phyloP scores from a whole-genome alignment of 1,284 basidiomycete genomes.

The Gomphus sp. region DNA sequence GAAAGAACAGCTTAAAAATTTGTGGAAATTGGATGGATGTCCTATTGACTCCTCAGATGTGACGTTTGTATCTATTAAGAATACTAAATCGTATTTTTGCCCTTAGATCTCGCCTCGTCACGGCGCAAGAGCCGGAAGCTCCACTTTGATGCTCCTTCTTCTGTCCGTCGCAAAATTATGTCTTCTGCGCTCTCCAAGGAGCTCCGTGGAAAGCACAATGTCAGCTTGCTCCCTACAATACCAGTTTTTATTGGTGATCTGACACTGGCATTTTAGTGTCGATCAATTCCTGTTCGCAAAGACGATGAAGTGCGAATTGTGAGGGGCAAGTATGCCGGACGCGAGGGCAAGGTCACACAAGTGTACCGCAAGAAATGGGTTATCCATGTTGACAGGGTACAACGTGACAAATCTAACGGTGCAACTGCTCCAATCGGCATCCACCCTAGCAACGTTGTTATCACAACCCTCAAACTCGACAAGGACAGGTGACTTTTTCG shows the following conservation, averaged over 20 bases:
- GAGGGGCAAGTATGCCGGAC: constrained; percentile 93
- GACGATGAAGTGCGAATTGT: constrained; percentile 98
- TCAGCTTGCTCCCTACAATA: constrained; percentile 29
- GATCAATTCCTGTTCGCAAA: constrained; percentile 93
- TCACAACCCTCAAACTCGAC: constrained; percentile 86
- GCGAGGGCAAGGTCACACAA: constrained; percentile 96
- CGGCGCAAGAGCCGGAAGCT: constrained; percentile 96
- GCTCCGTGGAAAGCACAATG: constrained; percentile 87
- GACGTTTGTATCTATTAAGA: constrained; percentile 19
- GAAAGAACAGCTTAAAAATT: background rate
- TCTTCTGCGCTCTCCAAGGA: constrained; percentile 94
- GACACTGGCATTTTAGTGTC: constrained; percentile 22
- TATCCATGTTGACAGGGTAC: constrained; percentile 96
- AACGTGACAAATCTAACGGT: constrained; percentile 97
- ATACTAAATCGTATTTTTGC: constrained; percentile 18
- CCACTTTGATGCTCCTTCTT: constrained; percentile 91
- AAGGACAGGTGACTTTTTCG: constrained; percentile 58
- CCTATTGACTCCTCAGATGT: constrained; percentile 29
- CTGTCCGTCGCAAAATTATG: constrained; percentile 96
- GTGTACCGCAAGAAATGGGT: constrained; percentile 99
- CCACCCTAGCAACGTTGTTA: constrained; percentile 96
- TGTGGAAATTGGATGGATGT: constrained; percentile 41
- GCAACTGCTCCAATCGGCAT: constrained; percentile 91
- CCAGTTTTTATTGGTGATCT: background rate
- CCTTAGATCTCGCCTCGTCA: constrained; percentile 72